phyloP scores from a whole-genome alignment of 2,329 filamentous ascomycete genomes.

The Nemania bipapillata region DNA sequence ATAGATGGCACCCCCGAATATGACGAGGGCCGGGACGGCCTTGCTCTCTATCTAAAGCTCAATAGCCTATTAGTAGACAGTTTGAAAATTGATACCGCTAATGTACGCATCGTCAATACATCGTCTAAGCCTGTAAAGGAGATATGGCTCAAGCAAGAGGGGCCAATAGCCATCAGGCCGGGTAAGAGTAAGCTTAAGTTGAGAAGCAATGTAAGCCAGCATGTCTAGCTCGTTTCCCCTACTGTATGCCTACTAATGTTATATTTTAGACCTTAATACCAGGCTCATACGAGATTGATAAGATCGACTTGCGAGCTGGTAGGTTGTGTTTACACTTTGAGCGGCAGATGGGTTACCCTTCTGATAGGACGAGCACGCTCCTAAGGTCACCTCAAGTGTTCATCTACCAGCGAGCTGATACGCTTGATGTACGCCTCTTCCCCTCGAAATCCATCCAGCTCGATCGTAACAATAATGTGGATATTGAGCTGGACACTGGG shows the following conservation, averaged over 20 bases:
- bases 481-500: conserved; percentile 77
- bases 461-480: conserved; percentile 79
- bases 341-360: conserved; percentile 62
- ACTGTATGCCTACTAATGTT: conserved; percentile 53
- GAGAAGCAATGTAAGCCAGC: conserved; percentile 57
- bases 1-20: conserved; percentile 77
- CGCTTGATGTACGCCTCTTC: conserved; percentile 74
- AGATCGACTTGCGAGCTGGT: conserved; percentile 71
- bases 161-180: conserved; percentile 61
- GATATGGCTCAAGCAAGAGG: conserved; percentile 68
- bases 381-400: conserved; percentile 71
- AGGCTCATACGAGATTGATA: conserved; percentile 79
- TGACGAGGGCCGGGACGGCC: conserved; percentile 76
- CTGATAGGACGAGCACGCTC: conserved; percentile 61
- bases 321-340: conserved; percentile 75
- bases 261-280: conserved; percentile 69
- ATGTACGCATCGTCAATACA: conserved; percentile 69
- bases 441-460: conserved; percentile 79
- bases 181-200: conserved; percentile 63
- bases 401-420: conserved; percentile 76
- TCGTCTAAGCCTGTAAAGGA: conserved; percentile 70
- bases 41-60: conserved; percentile 74
- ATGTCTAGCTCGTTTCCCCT: neutral
- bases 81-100: conserved; percentile 72
- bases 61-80: conserved; percentile 77